These are phyloP conservation scores for Mycena venus DNA, from an alignment of 768 basidiomycete genomes.

Conservation along the genomic window DNA sequence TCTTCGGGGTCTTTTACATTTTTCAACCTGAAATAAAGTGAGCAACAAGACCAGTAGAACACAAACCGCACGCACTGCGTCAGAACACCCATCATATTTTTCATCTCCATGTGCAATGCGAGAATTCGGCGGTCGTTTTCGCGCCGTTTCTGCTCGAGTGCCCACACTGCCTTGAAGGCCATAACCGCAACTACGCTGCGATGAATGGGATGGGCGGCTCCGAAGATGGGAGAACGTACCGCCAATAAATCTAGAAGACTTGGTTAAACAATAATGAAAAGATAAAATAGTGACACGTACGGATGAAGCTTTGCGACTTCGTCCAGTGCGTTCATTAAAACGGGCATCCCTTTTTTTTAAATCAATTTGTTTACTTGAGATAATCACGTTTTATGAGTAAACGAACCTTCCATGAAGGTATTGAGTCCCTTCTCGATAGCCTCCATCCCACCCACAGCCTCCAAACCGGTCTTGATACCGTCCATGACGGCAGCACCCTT, in stretches of 20 bases:
- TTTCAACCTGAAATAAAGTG: constrained; percentile 43
- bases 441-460: constrained; percentile 11
- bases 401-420: constrained; percentile 26
- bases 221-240: background rate
- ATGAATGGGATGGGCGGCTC: background rate
- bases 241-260: constrained; percentile 24
- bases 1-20: constrained; percentile 43
- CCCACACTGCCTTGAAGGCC: constrained; percentile 55
- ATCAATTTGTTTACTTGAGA: too few relatives aligned
- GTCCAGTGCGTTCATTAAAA: constrained; percentile 41
- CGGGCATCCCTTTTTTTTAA: constrained; percentile 28
- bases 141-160: constrained; percentile 52
- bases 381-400: too few relatives aligned
- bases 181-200: constrained; percentile 47
- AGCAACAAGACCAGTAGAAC: too few relatives aligned
- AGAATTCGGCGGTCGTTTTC: constrained; percentile 56
- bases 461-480: background rate
- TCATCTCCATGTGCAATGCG: constrained; percentile 53
- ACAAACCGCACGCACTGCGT: constrained; percentile 42
- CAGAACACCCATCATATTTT: constrained; percentile 53
- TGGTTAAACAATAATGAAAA: background rate
- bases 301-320: constrained; percentile 44
- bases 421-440: constrained; percentile 13
- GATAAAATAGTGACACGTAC: constrained; percentile 21
- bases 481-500: background rate